A percentile compares a stretch with the other conserved stretches of the same genome.
Evolutionary conservation across 345 rosid genomes (phyloP).

Genomic region (rapeseed (Brassica napus)): DNA sequence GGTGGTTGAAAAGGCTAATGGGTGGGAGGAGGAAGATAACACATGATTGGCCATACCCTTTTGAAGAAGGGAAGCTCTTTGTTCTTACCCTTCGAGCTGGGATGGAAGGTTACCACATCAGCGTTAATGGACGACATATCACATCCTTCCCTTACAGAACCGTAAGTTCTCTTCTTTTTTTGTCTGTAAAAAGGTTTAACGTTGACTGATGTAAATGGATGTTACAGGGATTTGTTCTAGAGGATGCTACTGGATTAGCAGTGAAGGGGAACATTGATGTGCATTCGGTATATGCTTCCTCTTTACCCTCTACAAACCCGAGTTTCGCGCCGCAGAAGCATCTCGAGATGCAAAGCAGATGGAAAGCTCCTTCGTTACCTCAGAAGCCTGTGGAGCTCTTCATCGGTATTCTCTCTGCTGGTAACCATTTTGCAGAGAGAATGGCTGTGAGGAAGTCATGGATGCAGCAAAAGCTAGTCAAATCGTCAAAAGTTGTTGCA

Average conservation of each 20-base stretch:
- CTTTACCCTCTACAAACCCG: constrained; percentile 80
- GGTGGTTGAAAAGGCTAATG: constrained; percentile 87
- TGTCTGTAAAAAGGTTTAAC: background rate
- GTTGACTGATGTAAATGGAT: background rate
- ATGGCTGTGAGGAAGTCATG: constrained; percentile 98
- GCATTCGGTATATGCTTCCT: constrained; percentile 76
- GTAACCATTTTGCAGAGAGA: constrained; percentile 94
- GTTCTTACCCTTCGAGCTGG: constrained; percentile 90
- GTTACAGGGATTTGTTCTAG: constrained; percentile 81
- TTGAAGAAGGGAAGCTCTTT: constrained; percentile 75
- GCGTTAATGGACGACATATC: constrained; percentile 85
- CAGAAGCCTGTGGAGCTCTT: constrained; percentile 68
- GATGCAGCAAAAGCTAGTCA: constrained; percentile 86
- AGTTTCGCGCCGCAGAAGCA: constrained; percentile 77
- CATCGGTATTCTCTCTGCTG: constrained; percentile 90
- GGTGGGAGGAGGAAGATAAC: constrained; percentile 59
- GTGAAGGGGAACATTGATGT: constrained; percentile 84
- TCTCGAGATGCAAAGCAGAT: constrained; percentile 70
- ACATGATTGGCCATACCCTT: constrained; percentile 87
- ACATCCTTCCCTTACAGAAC: constrained; percentile 92
- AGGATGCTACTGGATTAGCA: constrained; percentile 94
- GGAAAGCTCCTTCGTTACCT: constrained; percentile 82
- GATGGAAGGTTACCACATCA: constrained; percentile 89
- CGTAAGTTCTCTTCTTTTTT: constrained; percentile 48
- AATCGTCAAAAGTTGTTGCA: constrained; percentile 79